A percentile compares a stretch with the other conserved stretches of the same genome.
phyloP scores from a whole-genome alignment of 139 green algal species.

The Chlorella sp. region DNA sequence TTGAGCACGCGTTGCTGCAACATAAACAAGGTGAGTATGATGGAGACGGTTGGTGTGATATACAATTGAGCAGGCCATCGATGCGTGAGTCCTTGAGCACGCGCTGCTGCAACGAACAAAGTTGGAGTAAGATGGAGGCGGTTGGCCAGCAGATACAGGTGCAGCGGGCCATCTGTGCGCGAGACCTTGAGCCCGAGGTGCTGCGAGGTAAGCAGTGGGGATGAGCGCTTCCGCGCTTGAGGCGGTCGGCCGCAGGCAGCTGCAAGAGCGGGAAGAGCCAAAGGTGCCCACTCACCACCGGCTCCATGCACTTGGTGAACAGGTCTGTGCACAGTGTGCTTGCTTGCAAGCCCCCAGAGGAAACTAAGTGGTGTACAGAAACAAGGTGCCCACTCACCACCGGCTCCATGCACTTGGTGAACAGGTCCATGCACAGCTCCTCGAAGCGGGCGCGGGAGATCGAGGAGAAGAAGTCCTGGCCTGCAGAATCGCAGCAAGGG shows the following conservation, averaged over 20 bases:
- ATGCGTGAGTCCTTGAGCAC: slow-evolving; percentile 90
- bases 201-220: too few relatives aligned
- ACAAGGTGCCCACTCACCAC: slow-evolving; percentile 79
- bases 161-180: too few relatives aligned
- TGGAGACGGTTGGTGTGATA: not conserved
- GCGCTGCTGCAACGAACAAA: slow-evolving; percentile 51
- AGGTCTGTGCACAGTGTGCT: slow-evolving; percentile 98
- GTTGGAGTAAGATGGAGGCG: not conserved
- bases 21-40: not conserved
- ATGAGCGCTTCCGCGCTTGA: too few relatives aligned
- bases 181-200: too few relatives aligned
- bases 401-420: slow-evolving; percentile 99
- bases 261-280: too few relatives aligned
- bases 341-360: too few relatives aligned
- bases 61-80: too few relatives aligned
- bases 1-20: slow-evolving; percentile 62
- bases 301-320: slow-evolving; percentile 99
- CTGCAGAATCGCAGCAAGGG: slow-evolving; percentile 81
- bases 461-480: slow-evolving; percentile 95
- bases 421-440: slow-evolving; percentile 99
- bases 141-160: not conserved
- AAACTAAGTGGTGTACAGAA: not conserved
- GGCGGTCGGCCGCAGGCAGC: too few relatives aligned
- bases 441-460: slow-evolving; percentile 95
- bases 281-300: slow-evolving; percentile 78